A percentile compares a stretch with the other conserved stretches of the same genome.
phyloP scores from a whole-genome alignment of 306 rosid species.

The Cajanus cajan region DNA sequence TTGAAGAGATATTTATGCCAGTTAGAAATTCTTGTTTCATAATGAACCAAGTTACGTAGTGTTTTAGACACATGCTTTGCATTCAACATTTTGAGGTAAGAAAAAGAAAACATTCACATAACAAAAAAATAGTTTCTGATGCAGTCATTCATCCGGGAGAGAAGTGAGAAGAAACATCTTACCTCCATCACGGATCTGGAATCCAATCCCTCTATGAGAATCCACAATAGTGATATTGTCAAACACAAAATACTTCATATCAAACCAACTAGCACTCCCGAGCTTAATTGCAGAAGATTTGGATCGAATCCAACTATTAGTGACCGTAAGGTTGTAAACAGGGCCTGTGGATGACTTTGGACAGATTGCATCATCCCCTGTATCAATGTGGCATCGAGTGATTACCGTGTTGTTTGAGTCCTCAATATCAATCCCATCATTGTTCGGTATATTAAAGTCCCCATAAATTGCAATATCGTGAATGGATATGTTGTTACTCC shows the following conservation, averaged over 20 bases:
- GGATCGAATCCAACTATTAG: conserved; percentile 77
- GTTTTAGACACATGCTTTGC: neutral
- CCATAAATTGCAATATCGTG: conserved; percentile 72
- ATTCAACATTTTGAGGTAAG: conserved; percentile 9
- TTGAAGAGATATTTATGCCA: neutral
- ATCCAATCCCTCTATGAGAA: conserved; percentile 85
- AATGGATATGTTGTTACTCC: conserved; percentile 54
- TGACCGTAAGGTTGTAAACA: conserved; percentile 64
- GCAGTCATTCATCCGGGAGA: neutral
- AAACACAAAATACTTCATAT: conserved; percentile 65
- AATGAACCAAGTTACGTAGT: neutral
- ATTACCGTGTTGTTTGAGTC: conserved; percentile 84
- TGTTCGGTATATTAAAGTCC: conserved; percentile 85
- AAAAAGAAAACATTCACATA: neutral
- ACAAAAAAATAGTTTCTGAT: neutral
- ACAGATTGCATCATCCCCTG: conserved; percentile 95
- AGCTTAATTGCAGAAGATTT: conserved; percentile 91
- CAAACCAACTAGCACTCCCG: conserved; percentile 87
- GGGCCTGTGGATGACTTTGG: conserved; percentile 79
- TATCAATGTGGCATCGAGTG: conserved; percentile 76
- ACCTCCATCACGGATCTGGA: conserved; percentile 99
- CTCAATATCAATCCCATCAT: conserved; percentile 91
- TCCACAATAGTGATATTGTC: conserved; percentile 83
- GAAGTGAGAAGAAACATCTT: conserved; percentile 8
- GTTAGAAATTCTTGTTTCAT: neutral